Evolutionary conservation across 2,329 filamentous ascomycete genomes (phyloP).

Genomic region (Diaporthe australafricana): DNA sequence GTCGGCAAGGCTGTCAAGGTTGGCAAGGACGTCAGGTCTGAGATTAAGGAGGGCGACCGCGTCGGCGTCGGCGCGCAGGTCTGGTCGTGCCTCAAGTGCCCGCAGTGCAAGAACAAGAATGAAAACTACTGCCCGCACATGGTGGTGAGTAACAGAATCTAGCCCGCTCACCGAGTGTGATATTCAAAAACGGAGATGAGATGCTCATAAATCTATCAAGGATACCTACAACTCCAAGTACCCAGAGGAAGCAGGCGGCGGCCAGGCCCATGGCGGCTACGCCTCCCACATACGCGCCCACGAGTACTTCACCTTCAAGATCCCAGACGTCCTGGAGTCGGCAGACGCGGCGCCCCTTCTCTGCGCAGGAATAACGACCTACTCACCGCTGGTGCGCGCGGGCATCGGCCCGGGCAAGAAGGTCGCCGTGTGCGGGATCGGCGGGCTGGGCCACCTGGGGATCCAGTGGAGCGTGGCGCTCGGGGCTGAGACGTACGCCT

Average conservation of each 20-base stretch:
- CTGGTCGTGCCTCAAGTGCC: conserved; percentile 65
- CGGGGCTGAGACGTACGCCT: conserved; percentile 73
- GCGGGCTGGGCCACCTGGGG: conserved; percentile 80
- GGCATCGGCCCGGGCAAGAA: conserved; percentile 76
- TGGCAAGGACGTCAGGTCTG: conserved; percentile 51
- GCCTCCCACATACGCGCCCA: conserved; percentile 61
- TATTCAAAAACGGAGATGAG: no score
- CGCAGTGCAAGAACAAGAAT: conserved; percentile 59
- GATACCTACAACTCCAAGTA: conserved; percentile 71
- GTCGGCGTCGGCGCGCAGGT: conserved; percentile 74
- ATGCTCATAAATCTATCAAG: neutral
- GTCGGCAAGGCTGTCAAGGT: conserved; percentile 65
- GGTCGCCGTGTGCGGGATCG: conserved; percentile 79
- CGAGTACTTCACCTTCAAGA: conserved; percentile 70
- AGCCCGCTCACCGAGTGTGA: no score
- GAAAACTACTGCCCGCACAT: conserved; percentile 62
- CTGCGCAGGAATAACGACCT: conserved; percentile 82
- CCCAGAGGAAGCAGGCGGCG: conserved; percentile 58
- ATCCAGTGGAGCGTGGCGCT: conserved; percentile 78
- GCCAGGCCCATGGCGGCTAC: conserved; percentile 74
- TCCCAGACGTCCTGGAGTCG: conserved; percentile 63
- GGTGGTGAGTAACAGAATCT: conserved; percentile 47
- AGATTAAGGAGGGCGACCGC: conserved; percentile 71
- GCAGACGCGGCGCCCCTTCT: conserved; percentile 74
- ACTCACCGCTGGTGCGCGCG: conserved; percentile 74